A percentile compares a stretch with the other conserved stretches of the same genome.
Evolutionary conservation across 78 protist species (phyloP).

Genomic region (Anaeramoeba ignava): DNA sequence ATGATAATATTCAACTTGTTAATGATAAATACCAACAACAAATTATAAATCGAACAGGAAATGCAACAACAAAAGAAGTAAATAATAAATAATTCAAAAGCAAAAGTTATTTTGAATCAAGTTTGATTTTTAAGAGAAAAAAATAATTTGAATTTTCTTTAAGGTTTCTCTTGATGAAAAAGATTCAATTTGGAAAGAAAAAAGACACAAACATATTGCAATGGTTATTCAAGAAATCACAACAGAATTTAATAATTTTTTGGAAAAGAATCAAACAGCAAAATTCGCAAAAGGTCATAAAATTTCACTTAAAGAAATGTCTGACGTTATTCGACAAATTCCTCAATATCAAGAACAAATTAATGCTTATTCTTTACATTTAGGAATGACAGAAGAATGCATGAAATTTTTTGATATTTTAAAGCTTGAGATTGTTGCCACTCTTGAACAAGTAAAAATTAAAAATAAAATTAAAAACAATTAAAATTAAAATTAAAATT

Average conservation of each 20-base stretch:
- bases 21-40: slow-evolving; percentile 24
- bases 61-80: slow-evolving; percentile 4
- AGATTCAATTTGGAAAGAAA: slow-evolving; percentile 48
- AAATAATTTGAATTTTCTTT: too few species aligned
- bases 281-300: too few species aligned
- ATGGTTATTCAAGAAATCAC: slow-evolving; percentile 37
- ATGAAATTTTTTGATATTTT: slow-evolving; percentile 28
- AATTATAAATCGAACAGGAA: neutral
- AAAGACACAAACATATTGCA: slow-evolving; percentile 58
- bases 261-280: slow-evolving; percentile 24
- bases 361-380: slow-evolving; percentile 46
- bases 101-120: too few species aligned
- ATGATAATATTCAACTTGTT: slow-evolving; percentile 45
- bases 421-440: slow-evolving; percentile 32
- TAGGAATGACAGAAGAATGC: slow-evolving; percentile 41
- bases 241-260: slow-evolving; percentile 38
- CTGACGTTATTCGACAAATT: slow-evolving; percentile 37
- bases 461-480: too few species aligned
- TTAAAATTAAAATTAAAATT: too few species aligned
- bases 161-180: slow-evolving; percentile 44
- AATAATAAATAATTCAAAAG: too few species aligned
- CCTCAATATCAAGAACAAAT: slow-evolving; percentile 66
- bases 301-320: slow-evolving; percentile 30
- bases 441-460: slow-evolving; percentile 53
- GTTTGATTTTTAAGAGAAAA: too few species aligned